Percentiles rank a stretch among this genome's conserved stretches.
Conservation (phyloP, 495 filamentous ascomycete genomes). For the Aspergillus cristatus region DNA sequence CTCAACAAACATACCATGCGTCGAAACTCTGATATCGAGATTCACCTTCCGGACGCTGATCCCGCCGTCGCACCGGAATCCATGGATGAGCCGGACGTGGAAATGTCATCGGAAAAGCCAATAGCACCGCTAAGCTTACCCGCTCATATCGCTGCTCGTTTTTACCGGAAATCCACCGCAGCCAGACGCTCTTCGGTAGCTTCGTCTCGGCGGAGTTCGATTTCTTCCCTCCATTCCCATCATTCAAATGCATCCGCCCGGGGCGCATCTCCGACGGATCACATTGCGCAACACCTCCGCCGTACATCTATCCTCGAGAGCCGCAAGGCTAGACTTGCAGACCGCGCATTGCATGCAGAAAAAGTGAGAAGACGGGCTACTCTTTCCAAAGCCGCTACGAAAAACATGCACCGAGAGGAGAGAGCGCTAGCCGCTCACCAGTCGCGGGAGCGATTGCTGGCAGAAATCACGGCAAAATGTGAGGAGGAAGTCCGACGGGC, state of each 20-base stretch:
- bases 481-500: conserved; percentile 92
- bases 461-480: conserved; percentile 87
- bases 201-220: conserved; percentile 81
- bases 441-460: conserved; percentile 81
- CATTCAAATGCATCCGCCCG: conserved; percentile 53
- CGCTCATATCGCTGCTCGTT: conserved; percentile 76
- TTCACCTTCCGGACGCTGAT: conserved; percentile 36
- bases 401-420: conserved; percentile 61
- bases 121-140: conserved; percentile 50
- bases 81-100: conserved; percentile 26
- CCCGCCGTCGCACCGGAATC: conserved; percentile 22
- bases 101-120: conserved; percentile 39
- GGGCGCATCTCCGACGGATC: conserved; percentile 63
- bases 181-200: conserved; percentile 75
- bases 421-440: conserved; percentile 82
- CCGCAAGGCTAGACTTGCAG: conserved; percentile 86
- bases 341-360: conserved; percentile 89
- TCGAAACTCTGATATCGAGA: conserved; percentile 39
- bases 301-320: conserved; percentile 86
- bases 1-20: conserved; percentile 18
- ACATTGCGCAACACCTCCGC: conserved; percentile 83
- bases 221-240: conserved; percentile 78
- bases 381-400: conserved; percentile 67
- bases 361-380: conserved; percentile 89
- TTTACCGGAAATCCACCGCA: conserved; percentile 60